Percentiles rank a stretch among this genome's conserved stretches.
Conservation (phyloP, 2,329 filamentous ascomycete species). For the Cladorrhinum sp. region DNA sequence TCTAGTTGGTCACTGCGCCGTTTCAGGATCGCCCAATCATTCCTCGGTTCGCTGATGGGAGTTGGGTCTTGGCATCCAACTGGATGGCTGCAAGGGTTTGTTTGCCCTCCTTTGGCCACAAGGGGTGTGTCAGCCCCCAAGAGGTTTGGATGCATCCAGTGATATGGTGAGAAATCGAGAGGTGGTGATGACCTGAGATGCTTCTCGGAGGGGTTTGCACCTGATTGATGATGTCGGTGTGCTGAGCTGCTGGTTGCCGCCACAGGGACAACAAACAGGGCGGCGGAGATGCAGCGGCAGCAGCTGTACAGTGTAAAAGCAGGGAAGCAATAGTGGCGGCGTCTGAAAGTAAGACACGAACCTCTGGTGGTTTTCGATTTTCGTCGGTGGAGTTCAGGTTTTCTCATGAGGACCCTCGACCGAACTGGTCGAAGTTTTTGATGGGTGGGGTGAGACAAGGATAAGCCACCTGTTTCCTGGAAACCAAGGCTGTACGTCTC, state of each 20-base stretch:
- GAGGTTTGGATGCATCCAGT: neutral
- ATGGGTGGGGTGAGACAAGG: neutral
- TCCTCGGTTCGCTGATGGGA: neutral
- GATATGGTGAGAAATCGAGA: neutral
- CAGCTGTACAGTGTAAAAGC: neutral
- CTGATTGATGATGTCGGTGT: neutral
- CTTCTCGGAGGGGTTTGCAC: too few relatives aligned
- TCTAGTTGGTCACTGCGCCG: neutral
- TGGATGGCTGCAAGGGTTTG: neutral
- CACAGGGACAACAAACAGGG: neutral
- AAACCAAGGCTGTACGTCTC: neutral
- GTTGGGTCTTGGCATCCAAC: neutral
- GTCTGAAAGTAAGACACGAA: neutral
- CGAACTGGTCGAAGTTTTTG: neutral
- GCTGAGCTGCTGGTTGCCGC: neutral
- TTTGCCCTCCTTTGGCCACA: neutral
- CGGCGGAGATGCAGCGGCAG: neutral
- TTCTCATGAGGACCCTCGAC: neutral
- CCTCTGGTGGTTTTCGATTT: neutral
- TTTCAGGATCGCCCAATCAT: slow-evolving; percentile 4
- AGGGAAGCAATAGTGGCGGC: neutral
- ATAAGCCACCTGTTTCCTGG: neutral
- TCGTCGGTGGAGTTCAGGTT: neutral
- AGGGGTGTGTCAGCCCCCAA: neutral
- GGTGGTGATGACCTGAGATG: neutral